Percentiles rank a stretch among this genome's conserved stretches.
phyloP scores from a whole-genome alignment of 257 asterid species.

The Eucommia ulmoides region DNA sequence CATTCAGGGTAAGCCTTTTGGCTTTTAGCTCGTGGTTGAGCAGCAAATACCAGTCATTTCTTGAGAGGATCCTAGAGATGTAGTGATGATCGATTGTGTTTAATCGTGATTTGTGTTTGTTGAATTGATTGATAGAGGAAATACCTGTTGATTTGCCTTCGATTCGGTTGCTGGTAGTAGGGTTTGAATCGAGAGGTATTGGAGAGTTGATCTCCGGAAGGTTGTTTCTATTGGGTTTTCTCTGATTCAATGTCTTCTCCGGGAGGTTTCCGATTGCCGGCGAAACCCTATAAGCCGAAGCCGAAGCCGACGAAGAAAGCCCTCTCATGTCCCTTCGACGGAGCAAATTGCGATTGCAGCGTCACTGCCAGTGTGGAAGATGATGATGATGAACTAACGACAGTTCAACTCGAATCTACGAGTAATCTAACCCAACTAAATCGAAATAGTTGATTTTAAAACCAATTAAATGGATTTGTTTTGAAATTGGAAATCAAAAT shows the following conservation, averaged over 20 bases:
- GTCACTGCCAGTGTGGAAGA: too few relatives aligned
- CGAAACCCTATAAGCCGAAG: constrained; percentile 49
- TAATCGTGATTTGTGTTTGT: constrained; percentile 6
- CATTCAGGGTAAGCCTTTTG: constrained; percentile 26
- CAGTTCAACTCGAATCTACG: too few relatives aligned
- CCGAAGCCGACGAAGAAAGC: constrained; percentile 18
- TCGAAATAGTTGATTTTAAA: too few relatives aligned
- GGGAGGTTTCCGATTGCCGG: constrained; percentile 25
- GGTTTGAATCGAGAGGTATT: constrained; percentile 10
- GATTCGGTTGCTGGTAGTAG: constrained; percentile 1
- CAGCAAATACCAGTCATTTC: constrained; percentile 78
- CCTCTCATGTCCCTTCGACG: constrained; percentile 35
- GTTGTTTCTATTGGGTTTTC: constrained; percentile 12
- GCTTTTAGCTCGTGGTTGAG: constrained; percentile 55
- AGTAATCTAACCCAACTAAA: too few relatives aligned
- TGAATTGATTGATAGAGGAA: constrained; percentile 10
- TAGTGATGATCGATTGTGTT: constrained; percentile 45
- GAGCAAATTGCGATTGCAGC: constrained; percentile 2
- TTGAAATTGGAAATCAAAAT: too few relatives aligned
- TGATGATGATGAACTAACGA: too few relatives aligned
- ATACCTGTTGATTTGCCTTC: constrained; percentile 31
- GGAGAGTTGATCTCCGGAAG: constrained; percentile 16
- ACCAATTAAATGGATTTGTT: too few relatives aligned
- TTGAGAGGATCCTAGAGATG: constrained; percentile 39
- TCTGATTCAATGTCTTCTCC: constrained; percentile 3